A percentile compares a stretch with the other conserved stretches of the same genome.
phyloP scores from a whole-genome alignment of 345 rosid species.

The Eucalyptus globulus region DNA sequence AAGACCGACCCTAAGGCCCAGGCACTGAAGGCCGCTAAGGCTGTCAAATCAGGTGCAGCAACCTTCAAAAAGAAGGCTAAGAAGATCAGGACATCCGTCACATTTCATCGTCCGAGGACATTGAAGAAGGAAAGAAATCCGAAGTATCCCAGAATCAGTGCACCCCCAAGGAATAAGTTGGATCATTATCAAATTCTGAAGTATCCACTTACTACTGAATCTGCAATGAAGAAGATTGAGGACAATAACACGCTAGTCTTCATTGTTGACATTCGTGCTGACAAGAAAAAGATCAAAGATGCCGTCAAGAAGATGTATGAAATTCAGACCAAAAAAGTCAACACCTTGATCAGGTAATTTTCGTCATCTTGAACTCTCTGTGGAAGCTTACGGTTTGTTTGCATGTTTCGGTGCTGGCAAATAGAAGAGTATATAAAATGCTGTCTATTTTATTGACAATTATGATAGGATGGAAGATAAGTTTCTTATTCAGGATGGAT shows the following conservation, averaged over 20 bases:
- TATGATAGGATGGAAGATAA: background rate
- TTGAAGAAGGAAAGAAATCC: conserved; percentile 47
- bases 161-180: conserved; percentile 55
- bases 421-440: background rate
- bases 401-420: background rate
- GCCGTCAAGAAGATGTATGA: conserved; percentile 67
- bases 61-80: conserved; percentile 43
- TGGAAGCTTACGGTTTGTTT: background rate
- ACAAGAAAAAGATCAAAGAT: conserved; percentile 54
- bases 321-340: conserved; percentile 54
- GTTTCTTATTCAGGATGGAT: background rate
- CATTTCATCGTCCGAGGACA: conserved; percentile 56
- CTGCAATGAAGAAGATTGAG: conserved; percentile 68
- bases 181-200: conserved; percentile 59
- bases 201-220: conserved; percentile 56
- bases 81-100: conserved; percentile 54
- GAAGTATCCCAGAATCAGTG: conserved; percentile 54
- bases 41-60: conserved; percentile 45
- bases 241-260: conserved; percentile 62
- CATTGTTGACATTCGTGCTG: conserved; percentile 58
- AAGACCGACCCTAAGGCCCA: conserved; percentile 52
- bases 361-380: background rate
- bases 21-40: conserved; percentile 54
- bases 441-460: background rate
- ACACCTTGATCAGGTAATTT: conserved; percentile 50